Conservation (phyloP, 2,329 filamentous ascomycete species). For the Microdochium nivale region DNA sequence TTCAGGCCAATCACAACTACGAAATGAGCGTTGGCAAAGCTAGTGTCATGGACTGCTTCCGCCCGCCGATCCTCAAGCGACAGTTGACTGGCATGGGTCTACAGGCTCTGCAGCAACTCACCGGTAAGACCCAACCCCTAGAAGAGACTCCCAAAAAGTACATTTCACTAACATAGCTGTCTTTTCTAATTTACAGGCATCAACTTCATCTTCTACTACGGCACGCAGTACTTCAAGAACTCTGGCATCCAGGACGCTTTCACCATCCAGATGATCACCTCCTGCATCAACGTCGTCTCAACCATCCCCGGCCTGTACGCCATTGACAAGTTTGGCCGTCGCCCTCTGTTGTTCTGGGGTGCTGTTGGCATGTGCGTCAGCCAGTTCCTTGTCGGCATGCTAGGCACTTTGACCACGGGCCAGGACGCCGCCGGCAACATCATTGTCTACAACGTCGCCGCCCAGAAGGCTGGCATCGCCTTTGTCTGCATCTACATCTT, state of each 20-base stretch:
- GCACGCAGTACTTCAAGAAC: conserved; percentile 51
- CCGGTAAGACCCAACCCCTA: conserved; percentile 26
- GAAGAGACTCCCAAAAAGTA: too few relatives aligned
- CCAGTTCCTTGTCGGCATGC: conserved; percentile 51
- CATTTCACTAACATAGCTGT: conserved; percentile 1
- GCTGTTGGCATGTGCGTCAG: conserved; percentile 57
- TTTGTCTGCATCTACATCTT: conserved; percentile 67
- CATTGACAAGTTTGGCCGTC: conserved; percentile 57
- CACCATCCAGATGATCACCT: conserved; percentile 55
- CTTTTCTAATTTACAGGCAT: conserved; percentile 17
- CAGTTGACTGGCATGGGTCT: conserved; percentile 58
- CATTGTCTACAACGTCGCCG: conserved; percentile 38
- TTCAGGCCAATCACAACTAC: conserved; percentile 55
- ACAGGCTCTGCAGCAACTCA: conserved; percentile 58
- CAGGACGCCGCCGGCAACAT: conserved; percentile 39
- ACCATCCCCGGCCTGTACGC: conserved; percentile 55
- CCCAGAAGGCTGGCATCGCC: conserved; percentile 48
- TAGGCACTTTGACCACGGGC: conserved; percentile 45
- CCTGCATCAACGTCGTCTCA: conserved; percentile 53
- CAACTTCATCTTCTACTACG: conserved; percentile 57
- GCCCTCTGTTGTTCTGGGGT: conserved; percentile 54
- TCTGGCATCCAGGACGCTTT: conserved; percentile 45
- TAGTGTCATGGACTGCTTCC: conserved; percentile 46
- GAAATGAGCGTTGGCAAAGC: conserved; percentile 45
- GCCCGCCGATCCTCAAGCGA: conserved; percentile 42